These are phyloP conservation scores for Primulina huaijiensis DNA, from an alignment of 257 asterid genomes.

Conservation along the genomic window DNA sequence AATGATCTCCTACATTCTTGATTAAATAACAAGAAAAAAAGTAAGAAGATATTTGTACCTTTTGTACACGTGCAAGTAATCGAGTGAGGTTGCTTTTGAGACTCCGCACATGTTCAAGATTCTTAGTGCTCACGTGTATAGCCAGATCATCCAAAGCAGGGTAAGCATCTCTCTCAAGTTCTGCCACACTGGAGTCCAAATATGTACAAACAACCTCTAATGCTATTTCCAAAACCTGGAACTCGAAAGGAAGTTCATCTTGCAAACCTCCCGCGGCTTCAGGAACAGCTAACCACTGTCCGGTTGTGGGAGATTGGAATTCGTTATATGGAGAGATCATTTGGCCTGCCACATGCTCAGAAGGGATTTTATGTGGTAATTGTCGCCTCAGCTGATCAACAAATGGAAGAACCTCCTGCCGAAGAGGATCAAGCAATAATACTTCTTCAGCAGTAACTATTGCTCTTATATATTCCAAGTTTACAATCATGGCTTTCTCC, in stretches of 20 bases:
- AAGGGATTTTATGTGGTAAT: constrained; percentile 50
- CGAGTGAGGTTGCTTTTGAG: constrained; percentile 94
- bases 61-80: constrained; percentile 91
- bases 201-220: constrained; percentile 86
- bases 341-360: constrained; percentile 35
- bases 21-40: constrained; percentile 15
- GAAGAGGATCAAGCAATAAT: constrained; percentile 85
- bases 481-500: constrained; percentile 96
- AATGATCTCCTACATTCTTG: constrained; percentile 1
- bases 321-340: constrained; percentile 44
- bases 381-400: constrained; percentile 93
- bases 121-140: constrained; percentile 84
- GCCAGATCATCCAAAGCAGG: constrained; percentile 96
- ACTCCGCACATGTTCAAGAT: constrained; percentile 88
- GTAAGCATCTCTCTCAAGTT: constrained; percentile 92
- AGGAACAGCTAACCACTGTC: constrained; percentile 56
- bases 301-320: constrained; percentile 47
- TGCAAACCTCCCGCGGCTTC: constrained; percentile 76
- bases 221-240: constrained; percentile 96
- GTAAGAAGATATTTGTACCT: constrained; percentile 42
- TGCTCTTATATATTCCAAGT: constrained; percentile 90
- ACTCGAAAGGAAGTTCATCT: constrained; percentile 96
- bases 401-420: constrained; percentile 95
- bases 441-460: constrained; percentile 95
- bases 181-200: constrained; percentile 76